Base-by-base conservation (phyloP, 73 alveolate species). In the Paramecium octaurelia region DNA sequence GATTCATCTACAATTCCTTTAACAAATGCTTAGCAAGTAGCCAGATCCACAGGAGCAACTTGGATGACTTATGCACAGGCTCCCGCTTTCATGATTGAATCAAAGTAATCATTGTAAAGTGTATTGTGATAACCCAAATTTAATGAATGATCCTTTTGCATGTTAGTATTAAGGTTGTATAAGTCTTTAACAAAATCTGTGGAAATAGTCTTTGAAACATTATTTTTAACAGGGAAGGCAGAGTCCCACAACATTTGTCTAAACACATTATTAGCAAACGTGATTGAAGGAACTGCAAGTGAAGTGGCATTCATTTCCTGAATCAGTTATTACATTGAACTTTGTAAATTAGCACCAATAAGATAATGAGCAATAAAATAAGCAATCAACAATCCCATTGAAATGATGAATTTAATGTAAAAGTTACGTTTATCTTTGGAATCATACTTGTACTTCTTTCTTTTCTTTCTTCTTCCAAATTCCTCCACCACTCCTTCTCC, bases 391-490 rank as follows among this genome's bases (percentile, higher is more conserved):
- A 89, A 24, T 44, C 54, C 68, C 58, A 89, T 70, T 2, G 92
- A 70, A 16, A 89, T 38, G 2, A 89, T 29, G 54, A 89, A 89
- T 23, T 89, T 89, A 11, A 89, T 89, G 14, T 70, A 70, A 59
- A 89, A 89, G 40, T 89, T 89, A 40, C 94, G 71, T 35, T 89
- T 71, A 20, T 89, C 94, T 23, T 46, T 89, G 24, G 92, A 70
- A 42, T 89, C 94, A 46, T 70, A 89, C 36, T 89, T 89, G n/a
- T 70, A 89, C 88, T 89, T 89, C 88, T 83, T 89, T 71, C 88
- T 38, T 83, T 89, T 89, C 42, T 83, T 89, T 70, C 88, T 89
- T 89, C 94, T 89, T 24, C 94, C 94, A 23, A 89, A 89, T 38
- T 89, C 94, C 10, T 83, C 90, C 12, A 77, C 94, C 20, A 44